Conservation (phyloP, 257 asterid genomes). For the Catharanthus roseus region DNA sequence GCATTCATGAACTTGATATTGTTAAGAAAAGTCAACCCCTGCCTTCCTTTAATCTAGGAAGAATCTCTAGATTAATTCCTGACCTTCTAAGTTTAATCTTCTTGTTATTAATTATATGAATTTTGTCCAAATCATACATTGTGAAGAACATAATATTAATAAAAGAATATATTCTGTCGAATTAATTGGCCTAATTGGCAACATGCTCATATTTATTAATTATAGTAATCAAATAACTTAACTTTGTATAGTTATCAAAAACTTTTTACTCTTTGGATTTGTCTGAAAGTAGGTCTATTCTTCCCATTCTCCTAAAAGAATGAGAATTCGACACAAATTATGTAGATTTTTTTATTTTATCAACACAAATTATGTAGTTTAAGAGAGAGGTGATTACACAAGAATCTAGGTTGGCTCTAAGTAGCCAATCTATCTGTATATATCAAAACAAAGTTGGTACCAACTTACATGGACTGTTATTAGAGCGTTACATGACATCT, state of each 20-base stretch:
- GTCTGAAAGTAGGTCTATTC: background rate
- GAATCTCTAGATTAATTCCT: slow-evolving; percentile 11
- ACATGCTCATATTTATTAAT: background rate
- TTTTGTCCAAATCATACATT: background rate
- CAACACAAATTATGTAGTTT: no score
- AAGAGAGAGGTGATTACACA: background rate
- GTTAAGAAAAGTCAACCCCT: background rate
- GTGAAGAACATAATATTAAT: no score
- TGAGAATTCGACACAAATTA: background rate
- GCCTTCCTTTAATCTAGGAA: slow-evolving; percentile 10
- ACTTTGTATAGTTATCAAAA: no score
- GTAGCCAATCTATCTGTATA: background rate
- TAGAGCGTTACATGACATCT: no score
- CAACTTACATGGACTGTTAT: no score
- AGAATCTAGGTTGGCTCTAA: background rate
- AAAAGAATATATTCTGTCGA: no score
- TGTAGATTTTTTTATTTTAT: no score
- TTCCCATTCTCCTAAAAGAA: background rate
- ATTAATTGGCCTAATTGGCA: no score
- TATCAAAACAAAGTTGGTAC: no score
- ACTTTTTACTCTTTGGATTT: background rate
- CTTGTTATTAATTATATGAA: background rate
- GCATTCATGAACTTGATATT: background rate
- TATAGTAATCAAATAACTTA: no score
- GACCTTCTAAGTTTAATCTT: background rate